phyloP scores from a whole-genome alignment of 768 basidiomycete genomes.

The Trichaptum fuscoviolaceum region DNA sequence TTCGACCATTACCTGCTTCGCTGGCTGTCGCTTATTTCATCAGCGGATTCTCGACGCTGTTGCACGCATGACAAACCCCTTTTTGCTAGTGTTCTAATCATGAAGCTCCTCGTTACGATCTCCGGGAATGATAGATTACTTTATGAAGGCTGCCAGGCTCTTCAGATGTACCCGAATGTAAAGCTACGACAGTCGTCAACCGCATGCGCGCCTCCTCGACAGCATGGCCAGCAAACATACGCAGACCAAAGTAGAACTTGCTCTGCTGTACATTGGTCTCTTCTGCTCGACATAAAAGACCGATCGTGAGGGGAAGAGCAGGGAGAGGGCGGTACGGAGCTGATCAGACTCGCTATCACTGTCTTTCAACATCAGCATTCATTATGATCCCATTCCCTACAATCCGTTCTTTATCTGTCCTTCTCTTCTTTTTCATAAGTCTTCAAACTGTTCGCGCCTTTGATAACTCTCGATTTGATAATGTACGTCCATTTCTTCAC shows the following conservation, averaged over 20 bases:
- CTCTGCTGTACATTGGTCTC: not conserved
- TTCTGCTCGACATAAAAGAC: not conserved
- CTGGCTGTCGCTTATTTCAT: not conserved
- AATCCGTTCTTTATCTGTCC: not conserved
- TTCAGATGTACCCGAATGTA: not conserved
- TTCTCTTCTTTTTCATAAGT: not conserved
- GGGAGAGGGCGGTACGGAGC: not conserved
- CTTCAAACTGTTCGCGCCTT: slow-evolving; percentile 32
- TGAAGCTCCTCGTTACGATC: not conserved
- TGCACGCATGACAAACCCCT: not conserved
- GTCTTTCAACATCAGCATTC: slow-evolving; percentile 3
- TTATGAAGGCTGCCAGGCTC: not conserved
- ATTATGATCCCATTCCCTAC: not conserved
- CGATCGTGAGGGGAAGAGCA: not conserved
- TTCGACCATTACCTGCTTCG: not conserved
- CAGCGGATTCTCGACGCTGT: not conserved
- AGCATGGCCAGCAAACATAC: not conserved
- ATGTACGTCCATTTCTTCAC: slow-evolving; percentile 34
- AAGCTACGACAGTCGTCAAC: not conserved
- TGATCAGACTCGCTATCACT: not conserved
- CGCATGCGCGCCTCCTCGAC: not conserved
- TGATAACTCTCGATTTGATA: slow-evolving; percentile 56
- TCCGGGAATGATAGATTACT: not conserved
- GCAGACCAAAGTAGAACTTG: not conserved
- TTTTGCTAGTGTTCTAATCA: not conserved